phyloP scores from a whole-genome alignment of 371 early-diverging fungal genomes.

The Funneliformis caledonium region DNA sequence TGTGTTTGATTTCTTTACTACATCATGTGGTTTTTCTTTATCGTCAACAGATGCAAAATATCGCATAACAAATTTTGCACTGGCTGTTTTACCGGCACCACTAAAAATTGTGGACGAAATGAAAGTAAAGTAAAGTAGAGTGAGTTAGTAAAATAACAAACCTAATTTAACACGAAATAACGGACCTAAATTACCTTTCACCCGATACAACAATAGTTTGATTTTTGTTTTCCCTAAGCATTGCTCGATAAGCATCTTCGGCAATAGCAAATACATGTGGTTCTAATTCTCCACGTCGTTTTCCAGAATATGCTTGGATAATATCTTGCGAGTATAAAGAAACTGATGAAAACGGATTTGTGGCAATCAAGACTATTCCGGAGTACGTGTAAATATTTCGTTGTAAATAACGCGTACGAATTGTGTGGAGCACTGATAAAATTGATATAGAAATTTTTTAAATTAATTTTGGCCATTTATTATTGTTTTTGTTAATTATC shows the following conservation, averaged over 20 bases:
- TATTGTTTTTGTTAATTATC: too few species aligned
- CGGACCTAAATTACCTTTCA: slow-evolving; percentile 68
- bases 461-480: neutral
- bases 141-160: neutral
- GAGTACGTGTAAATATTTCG: slow-evolving; percentile 98
- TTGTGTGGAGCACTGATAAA: slow-evolving; percentile 82
- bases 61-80: slow-evolving; percentile 96
- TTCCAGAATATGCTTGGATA: slow-evolving; percentile 92
- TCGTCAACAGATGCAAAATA: slow-evolving; percentile 95
- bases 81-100: slow-evolving; percentile 96
- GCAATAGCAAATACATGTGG: slow-evolving; percentile 99
- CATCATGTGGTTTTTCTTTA: slow-evolving; percentile 55
- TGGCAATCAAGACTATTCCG: slow-evolving; percentile 97
- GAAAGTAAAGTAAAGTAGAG: neutral
- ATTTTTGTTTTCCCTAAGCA: slow-evolving; percentile 90
- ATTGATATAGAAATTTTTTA: slow-evolving; percentile 38
- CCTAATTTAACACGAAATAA: slow-evolving; percentile 35
- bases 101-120: slow-evolving; percentile 44
- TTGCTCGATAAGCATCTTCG: slow-evolving; percentile 94
- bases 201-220: slow-evolving; percentile 99
- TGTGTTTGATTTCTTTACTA: slow-evolving; percentile 40
- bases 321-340: slow-evolving; percentile 87
- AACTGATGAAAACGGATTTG: slow-evolving; percentile 96
- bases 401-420: slow-evolving; percentile 84
- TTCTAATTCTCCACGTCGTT: slow-evolving; percentile 91